Percentiles rank a stretch among this genome's conserved stretches.
Conservation (phyloP, 371 early-diverging fungal genomes). For the Mortierella sp. region DNA sequence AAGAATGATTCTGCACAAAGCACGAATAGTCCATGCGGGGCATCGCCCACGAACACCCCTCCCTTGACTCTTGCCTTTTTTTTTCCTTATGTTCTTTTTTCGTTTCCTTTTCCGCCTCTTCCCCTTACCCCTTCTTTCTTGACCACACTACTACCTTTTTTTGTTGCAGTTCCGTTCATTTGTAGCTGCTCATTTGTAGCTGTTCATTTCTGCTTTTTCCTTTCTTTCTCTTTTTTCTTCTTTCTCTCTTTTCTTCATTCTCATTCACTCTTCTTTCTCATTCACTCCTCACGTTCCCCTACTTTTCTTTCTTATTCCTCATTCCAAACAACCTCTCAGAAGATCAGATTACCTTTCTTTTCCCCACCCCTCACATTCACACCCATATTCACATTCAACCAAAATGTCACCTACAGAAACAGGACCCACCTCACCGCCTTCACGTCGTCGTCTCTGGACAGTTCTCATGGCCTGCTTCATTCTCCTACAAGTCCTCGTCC, state of each 20-base stretch:
- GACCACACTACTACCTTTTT: too few relatives aligned
- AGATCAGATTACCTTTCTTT: neutral
- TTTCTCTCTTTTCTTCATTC: neutral
- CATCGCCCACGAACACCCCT: too few relatives aligned
- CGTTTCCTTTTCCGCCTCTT: too few relatives aligned
- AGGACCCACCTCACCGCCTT: neutral
- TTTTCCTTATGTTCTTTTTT: too few relatives aligned
- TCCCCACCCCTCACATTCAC: neutral
- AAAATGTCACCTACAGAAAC: neutral
- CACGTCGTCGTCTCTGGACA: slow-evolving; percentile 11
- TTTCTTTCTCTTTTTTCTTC: neutral
- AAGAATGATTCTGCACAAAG: too few relatives aligned
- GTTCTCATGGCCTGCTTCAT: slow-evolving; percentile 16
- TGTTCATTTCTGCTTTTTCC: neutral
- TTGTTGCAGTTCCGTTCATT: too few relatives aligned
- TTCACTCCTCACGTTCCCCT: neutral
- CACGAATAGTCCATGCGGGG: too few relatives aligned
- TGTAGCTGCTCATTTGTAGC: too few relatives aligned
- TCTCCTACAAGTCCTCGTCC: slow-evolving; percentile 22
- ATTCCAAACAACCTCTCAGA: neutral
- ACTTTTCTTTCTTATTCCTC: neutral
- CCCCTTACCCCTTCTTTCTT: too few relatives aligned
- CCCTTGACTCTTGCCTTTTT: too few relatives aligned
- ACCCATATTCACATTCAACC: neutral
- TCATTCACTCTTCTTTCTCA: neutral